Percentiles rank a stretch among this genome's conserved stretches.
These are phyloP conservation scores for Bjerkandera adusta DNA, from an alignment of 1,284 basidiomycete species.

Conservation along the genomic window DNA sequence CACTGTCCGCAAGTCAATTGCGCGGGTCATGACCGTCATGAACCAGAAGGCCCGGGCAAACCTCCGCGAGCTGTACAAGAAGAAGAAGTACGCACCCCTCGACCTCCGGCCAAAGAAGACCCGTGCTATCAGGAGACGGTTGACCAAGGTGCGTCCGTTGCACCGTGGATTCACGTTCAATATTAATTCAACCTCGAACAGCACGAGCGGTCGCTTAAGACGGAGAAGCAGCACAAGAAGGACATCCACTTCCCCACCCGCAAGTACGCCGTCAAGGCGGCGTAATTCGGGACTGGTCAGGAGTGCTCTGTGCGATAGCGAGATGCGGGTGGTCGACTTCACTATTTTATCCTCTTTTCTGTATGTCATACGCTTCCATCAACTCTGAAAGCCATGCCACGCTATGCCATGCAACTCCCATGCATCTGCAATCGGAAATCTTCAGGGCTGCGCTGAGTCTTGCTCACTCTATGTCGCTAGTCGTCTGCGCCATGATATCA, in stretches of 20 bases:
- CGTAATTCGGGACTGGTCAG: slow-evolving; percentile 42
- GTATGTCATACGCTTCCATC: slow-evolving; percentile 42
- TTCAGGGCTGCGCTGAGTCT: background rate
- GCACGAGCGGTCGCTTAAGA: slow-evolving; percentile 84
- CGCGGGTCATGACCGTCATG: slow-evolving; percentile 97
- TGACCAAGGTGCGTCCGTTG: slow-evolving; percentile 73
- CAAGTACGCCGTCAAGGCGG: slow-evolving; percentile 80
- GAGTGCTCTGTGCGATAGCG: slow-evolving; percentile 18
- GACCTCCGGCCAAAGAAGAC: slow-evolving; percentile 98
- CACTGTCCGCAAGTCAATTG: slow-evolving; percentile 98
- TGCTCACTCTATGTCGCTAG: background rate
- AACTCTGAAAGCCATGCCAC: slow-evolving; percentile 34
- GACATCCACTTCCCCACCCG: slow-evolving; percentile 88
- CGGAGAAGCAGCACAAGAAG: slow-evolving; percentile 91
- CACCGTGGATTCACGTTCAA: background rate
- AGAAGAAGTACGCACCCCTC: slow-evolving; percentile 95
- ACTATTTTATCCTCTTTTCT: slow-evolving; percentile 30
- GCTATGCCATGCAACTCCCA: slow-evolving; percentile 28
- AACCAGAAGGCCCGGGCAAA: slow-evolving; percentile 98
- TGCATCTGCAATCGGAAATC: background rate
- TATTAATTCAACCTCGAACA: slow-evolving; percentile 30
- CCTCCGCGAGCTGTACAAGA: slow-evolving; percentile 97
- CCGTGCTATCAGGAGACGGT: slow-evolving; percentile 93
- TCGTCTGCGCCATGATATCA: no score
- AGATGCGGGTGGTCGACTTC: slow-evolving; percentile 28